These are phyloP conservation scores for Shiraia sp. DNA, from an alignment of 2,329 filamentous ascomycete species.

Conservation along the genomic window DNA sequence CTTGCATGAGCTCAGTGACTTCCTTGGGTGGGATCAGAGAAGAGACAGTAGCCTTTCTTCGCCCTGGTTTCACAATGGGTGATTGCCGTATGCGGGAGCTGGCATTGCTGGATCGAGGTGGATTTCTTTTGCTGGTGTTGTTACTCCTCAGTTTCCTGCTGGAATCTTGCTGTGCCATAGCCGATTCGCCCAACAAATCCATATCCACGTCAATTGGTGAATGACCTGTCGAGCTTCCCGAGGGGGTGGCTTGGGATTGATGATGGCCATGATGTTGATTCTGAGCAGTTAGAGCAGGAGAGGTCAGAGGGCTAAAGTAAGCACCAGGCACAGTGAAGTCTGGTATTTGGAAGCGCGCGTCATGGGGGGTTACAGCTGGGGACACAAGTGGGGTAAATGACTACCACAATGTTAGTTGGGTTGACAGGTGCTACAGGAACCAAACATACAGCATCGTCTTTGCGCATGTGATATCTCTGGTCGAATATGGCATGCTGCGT, in stretches of 20 bases:
- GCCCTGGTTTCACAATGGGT: conserved; percentile 69
- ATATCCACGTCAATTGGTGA: conserved; percentile 53
- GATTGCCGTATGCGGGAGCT: conserved; percentile 65
- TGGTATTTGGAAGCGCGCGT: conserved; percentile 64
- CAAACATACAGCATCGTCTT: conserved; percentile 67
- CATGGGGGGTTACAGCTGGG: conserved; percentile 80
- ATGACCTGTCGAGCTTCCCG: conserved; percentile 54
- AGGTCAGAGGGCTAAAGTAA: conserved; percentile 83
- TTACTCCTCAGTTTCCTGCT: conserved; percentile 40
- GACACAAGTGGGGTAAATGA: conserved; percentile 80
- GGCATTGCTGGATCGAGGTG: conserved; percentile 52
- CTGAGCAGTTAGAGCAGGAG: conserved; percentile 77
- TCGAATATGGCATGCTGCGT: conserved; percentile 67
- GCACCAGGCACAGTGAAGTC: conserved; percentile 67
- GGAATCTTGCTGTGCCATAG: conserved; percentile 47
- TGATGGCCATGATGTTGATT: conserved; percentile 44
- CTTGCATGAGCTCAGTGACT: conserved; percentile 46
- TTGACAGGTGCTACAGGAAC: conserved; percentile 1
- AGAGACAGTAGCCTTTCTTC: conserved; percentile 51
- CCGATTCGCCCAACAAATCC: conserved; percentile 48
- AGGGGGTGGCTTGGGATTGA: conserved; percentile 50
- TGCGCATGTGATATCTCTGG: conserved; percentile 64
- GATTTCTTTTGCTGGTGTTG: conserved; percentile 55
- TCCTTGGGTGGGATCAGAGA: conserved; percentile 52
- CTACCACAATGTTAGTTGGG: conserved; percentile 56